These are phyloP conservation scores for Heritiera littoralis DNA, from an alignment of 345 rosid species.

Conservation along the genomic window DNA sequence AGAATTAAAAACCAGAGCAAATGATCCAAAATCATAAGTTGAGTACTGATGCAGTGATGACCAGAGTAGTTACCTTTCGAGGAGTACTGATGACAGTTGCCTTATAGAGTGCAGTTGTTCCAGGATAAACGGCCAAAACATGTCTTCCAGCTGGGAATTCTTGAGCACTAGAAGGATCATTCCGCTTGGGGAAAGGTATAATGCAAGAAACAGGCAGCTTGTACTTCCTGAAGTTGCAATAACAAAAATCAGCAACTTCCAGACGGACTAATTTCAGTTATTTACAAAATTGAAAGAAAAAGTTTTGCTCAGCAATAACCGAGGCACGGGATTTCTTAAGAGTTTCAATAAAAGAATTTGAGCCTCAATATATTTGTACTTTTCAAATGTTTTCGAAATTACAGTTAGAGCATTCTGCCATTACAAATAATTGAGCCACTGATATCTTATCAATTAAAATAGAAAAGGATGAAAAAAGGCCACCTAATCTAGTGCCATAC, in stretches of 20 bases:
- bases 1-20: background rate
- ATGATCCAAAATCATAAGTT: background rate
- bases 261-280: background rate
- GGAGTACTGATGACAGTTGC: conserved; percentile 83
- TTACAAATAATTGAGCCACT: background rate
- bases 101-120: conserved; percentile 92
- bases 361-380: background rate
- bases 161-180: conserved; percentile 54
- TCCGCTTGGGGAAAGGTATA: conserved; percentile 84
- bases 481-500: background rate
- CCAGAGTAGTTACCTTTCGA: conserved; percentile 56
- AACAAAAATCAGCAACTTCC: conserved; percentile 16
- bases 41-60: background rate
- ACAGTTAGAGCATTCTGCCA: background rate
- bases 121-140: conserved; percentile 99
- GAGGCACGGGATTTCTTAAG: background rate
- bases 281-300: background rate
- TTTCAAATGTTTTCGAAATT: background rate
- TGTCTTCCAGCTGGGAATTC: conserved; percentile 71
- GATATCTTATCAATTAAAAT: background rate
- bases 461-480: background rate
- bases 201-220: conserved; percentile 74
- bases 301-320: background rate
- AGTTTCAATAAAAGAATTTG: background rate
- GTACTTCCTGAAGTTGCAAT: conserved; percentile 61